These are phyloP conservation scores for Crucibulum laeve DNA, from an alignment of 768 basidiomycete species.

Conservation along the genomic window DNA sequence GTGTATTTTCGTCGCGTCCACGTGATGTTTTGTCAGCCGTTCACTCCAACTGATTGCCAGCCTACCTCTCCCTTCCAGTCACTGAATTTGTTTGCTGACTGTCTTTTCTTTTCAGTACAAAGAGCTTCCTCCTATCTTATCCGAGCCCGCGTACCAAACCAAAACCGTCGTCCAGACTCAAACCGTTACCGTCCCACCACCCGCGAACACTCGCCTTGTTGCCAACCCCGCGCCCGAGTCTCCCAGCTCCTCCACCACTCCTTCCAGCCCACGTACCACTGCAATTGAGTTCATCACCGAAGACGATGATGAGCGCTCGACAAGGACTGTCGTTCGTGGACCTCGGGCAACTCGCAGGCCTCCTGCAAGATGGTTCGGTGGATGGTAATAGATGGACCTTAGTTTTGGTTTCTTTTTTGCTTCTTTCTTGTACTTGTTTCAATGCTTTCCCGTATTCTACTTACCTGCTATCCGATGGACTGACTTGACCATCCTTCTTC, in stretches of 20 bases:
- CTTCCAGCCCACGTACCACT: slow-evolving; percentile 71
- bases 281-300: slow-evolving; percentile 67
- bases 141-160: slow-evolving; percentile 49
- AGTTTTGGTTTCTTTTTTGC: slow-evolving; percentile 19
- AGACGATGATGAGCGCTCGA: slow-evolving; percentile 42
- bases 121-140: slow-evolving; percentile 42
- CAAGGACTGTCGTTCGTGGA: slow-evolving; percentile 37
- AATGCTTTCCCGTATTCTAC: slow-evolving; percentile 11
- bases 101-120: slow-evolving; percentile 28
- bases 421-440: slow-evolving; percentile 31
- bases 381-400: slow-evolving; percentile 36
- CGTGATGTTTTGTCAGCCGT: slow-evolving; percentile 31
- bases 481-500: too few relatives aligned
- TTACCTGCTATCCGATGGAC: too few relatives aligned
- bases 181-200: slow-evolving; percentile 68
- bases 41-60: slow-evolving; percentile 33
- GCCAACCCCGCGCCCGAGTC: slow-evolving; percentile 69
- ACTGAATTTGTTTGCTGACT: slow-evolving; percentile 28
- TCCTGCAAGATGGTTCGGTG: slow-evolving; percentile 56
- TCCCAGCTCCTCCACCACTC: slow-evolving; percentile 48
- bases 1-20: slow-evolving; percentile 27
- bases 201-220: slow-evolving; percentile 74
- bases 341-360: slow-evolving; percentile 43
- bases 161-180: slow-evolving; percentile 64
- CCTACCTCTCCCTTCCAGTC: slow-evolving; percentile 17